Evolutionary conservation across 352 stramenopile genomes (phyloP).

Genomic region (Globisporangium nodosum): DNA sequence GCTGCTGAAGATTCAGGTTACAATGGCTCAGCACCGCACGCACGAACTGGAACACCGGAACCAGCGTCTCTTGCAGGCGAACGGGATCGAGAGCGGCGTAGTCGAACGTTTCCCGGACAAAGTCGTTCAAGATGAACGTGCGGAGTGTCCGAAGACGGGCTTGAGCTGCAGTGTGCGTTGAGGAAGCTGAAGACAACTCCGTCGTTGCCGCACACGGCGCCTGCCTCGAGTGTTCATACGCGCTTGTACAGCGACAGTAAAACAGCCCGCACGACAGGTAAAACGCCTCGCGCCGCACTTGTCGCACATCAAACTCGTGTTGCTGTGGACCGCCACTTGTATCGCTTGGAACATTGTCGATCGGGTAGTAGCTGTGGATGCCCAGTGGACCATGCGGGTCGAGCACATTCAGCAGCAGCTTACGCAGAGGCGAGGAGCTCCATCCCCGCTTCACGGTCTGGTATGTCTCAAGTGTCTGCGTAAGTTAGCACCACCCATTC

Average conservation of each 20-base stretch:
- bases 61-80: slow-evolving; percentile 50
- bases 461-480: slow-evolving; percentile 72
- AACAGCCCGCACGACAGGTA: slow-evolving; percentile 75
- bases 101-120: slow-evolving; percentile 40
- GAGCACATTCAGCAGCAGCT: slow-evolving; percentile 68
- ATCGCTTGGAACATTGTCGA: slow-evolving; percentile 12
- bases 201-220: not conserved
- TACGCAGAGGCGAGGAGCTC: slow-evolving; percentile 50
- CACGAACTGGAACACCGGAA: slow-evolving; percentile 62
- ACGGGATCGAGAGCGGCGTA: slow-evolving; percentile 21
- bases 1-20: slow-evolving; percentile 31
- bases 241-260: slow-evolving; percentile 49
- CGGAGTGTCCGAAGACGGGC: slow-evolving; percentile 33
- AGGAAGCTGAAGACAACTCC: not conserved
- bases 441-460: slow-evolving; percentile 69
- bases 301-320: slow-evolving; percentile 29
- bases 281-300: slow-evolving; percentile 67
- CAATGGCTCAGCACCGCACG: slow-evolving; percentile 61
- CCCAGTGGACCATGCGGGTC: slow-evolving; percentile 75
- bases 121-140: slow-evolving; percentile 54
- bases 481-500: slow-evolving; percentile 1
- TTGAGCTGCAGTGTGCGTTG: slow-evolving; percentile 3
- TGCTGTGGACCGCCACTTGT: not conserved
- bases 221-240: slow-evolving; percentile 50
- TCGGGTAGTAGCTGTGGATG: slow-evolving; percentile 79